Percentiles rank a stretch among this genome's conserved stretches.
Conservation (phyloP, 2,329 filamentous ascomycete genomes). For the Colletotrichum incanum region DNA sequence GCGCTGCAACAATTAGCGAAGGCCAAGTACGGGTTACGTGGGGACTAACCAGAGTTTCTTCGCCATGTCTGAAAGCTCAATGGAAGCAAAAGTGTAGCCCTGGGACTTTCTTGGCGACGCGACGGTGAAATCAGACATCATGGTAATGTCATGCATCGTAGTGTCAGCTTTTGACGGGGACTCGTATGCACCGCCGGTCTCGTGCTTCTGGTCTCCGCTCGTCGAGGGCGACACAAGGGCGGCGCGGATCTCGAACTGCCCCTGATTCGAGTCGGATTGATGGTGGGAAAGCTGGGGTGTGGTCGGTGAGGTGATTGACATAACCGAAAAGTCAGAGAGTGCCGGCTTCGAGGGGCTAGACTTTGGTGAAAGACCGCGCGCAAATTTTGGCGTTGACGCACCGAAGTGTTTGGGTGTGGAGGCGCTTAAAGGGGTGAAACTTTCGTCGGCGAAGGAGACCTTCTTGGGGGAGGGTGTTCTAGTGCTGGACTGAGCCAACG, state of each 20-base stretch:
- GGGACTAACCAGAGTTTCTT: conserved; percentile 2
- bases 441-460: conserved; percentile 33
- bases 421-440: conserved; percentile 9
- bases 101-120: conserved; percentile 5
- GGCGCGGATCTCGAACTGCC: not conserved
- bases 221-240: conserved; percentile 7
- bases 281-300: conserved; percentile 1
- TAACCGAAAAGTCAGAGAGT: conserved; percentile 24
- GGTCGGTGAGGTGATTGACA: conserved; percentile 27
- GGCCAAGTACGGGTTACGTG: not conserved
- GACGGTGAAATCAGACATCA: conserved; percentile 30
- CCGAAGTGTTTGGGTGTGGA: conserved; percentile 5
- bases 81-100: not conserved
- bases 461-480: conserved; percentile 34
- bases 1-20: conserved; percentile 21
- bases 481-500: not conserved
- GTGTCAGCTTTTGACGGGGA: conserved; percentile 30
- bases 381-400: conserved; percentile 15
- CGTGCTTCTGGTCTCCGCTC: not conserved
- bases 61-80: conserved; percentile 12
- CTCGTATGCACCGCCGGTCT: conserved; percentile 3
- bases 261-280: not conserved
- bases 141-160: conserved; percentile 34
- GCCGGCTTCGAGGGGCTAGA: conserved; percentile 27
- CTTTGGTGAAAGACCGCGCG: conserved; percentile 16